phyloP scores from a whole-genome alignment of 192 early-diverging fungal genomes.

The Pecoramyces ruminantium region DNA sequence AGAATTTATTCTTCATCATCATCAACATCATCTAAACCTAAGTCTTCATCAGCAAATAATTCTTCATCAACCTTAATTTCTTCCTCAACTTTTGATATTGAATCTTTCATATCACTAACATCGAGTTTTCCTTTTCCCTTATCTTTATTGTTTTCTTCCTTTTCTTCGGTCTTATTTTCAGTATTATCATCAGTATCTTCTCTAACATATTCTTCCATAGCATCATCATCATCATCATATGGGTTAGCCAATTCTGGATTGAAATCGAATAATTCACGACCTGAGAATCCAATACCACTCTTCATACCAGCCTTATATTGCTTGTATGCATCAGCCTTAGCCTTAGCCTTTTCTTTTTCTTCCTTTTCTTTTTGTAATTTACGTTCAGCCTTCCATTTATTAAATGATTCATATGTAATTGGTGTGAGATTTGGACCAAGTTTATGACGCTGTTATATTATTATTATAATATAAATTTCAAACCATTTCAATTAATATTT shows the following conservation, averaged over 20 bases:
- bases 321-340: slow-evolving; percentile 18
- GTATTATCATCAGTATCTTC: slow-evolving; percentile 42
- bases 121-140: slow-evolving; percentile 5
- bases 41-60: slow-evolving; percentile 63
- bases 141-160: slow-evolving; percentile 18
- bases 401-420: slow-evolving; percentile 87
- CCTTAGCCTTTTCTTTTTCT: slow-evolving; percentile 39
- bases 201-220: slow-evolving; percentile 56
- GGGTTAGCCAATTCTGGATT: slow-evolving; percentile 72
- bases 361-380: slow-evolving; percentile 51
- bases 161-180: slow-evolving; percentile 28
- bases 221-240: slow-evolving; percentile 48
- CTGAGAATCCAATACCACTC: slow-evolving; percentile 71
- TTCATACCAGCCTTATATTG: slow-evolving; percentile 67
- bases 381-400: slow-evolving; percentile 82
- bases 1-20: background rate
- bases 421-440: slow-evolving; percentile 85
- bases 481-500: too few species aligned
- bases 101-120: slow-evolving; percentile 3
- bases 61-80: slow-evolving; percentile 47
- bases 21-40: slow-evolving; percentile 63
- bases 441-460: slow-evolving; percentile 58
- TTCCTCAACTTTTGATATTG: background rate
- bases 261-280: slow-evolving; percentile 93
- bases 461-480: too few species aligned